Evolutionary conservation across 2,329 filamentous ascomycete genomes (phyloP), one percentile per base, ranked within the genome.

Genomic region (Blastomyces percursus): DNA sequence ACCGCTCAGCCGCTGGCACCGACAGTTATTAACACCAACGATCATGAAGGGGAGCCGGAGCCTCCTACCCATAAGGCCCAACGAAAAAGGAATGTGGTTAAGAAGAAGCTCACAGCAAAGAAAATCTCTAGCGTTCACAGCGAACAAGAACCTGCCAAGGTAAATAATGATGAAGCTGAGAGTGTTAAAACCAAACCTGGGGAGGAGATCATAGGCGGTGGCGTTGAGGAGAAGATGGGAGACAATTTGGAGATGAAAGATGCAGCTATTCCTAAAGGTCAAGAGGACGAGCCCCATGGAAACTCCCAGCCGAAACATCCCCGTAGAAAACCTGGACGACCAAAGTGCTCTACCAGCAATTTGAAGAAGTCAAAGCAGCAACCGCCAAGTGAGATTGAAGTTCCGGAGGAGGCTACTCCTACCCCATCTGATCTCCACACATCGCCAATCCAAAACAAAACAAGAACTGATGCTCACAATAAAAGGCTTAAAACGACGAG

Each of bases 51-150:
- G 8, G 65, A 68, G 19, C 46, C 44, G n/a, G 62, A 69, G n/a
- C 63, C 55, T 1, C 61, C 68, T 30, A 62, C 62, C n/a, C 44
- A 65, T 9, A 70, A 70, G 62, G 52, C 60, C 3, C 69, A 69
- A 44, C n/a, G 62, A 40, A 58, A 64, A 21, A 71, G 63, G 30
- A 64, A 60, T 16, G 40, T 40, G 44, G n/a, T 52, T n/a, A 67
- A 64, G 19, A 61, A 63, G n/a, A 67, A 67, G 57, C 58, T 54
- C 9, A 21, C 63, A 24, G 40, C 63, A 12, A 66, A 65, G 61
- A 67, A 65, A 40, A 63, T 60, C 24, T 60, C 59, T 5, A 30
- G 46, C 5, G 64, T 32, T 59, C 38, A 21, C 11, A n/a, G 14
- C 6, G 54, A 62, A 21, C 32, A 57, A 48, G 52, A 32, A 14